phyloP scores from a whole-genome alignment of 768 basidiomycete species.

The Cytidiella melzeri region DNA sequence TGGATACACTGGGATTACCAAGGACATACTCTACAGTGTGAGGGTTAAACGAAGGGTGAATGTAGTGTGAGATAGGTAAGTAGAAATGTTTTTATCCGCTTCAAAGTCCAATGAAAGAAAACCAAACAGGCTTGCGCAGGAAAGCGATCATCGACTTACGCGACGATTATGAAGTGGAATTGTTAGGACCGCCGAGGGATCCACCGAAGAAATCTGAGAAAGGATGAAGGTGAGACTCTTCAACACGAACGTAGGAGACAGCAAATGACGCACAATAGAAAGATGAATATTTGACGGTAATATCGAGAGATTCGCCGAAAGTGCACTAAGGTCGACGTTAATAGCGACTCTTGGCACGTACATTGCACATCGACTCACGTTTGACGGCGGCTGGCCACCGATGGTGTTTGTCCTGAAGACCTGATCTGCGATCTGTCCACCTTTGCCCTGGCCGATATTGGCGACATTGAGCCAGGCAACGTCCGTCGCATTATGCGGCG shows the following conservation, averaged over 20 bases:
- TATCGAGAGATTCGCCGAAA: slow-evolving; percentile 17
- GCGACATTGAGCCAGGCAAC: slow-evolving; percentile 33
- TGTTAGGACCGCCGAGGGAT: neutral
- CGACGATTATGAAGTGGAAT: too few relatives aligned
- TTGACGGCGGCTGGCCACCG: slow-evolving; percentile 29
- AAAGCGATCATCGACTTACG: too few relatives aligned
- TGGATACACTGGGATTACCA: too few relatives aligned
- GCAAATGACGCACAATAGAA: slow-evolving; percentile 15
- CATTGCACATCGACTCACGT: slow-evolving; percentile 15
- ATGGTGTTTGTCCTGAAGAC: slow-evolving; percentile 25
- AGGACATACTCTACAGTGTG: too few relatives aligned
- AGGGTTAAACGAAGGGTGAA: too few relatives aligned
- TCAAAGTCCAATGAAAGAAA: too few relatives aligned
- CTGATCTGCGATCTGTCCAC: slow-evolving; percentile 18
- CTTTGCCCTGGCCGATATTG: slow-evolving; percentile 18
- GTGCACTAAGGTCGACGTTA: slow-evolving; percentile 13
- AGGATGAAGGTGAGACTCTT: neutral
- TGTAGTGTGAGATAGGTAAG: too few relatives aligned
- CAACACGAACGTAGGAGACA: neutral
- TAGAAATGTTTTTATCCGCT: too few relatives aligned
- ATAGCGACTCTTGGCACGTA: neutral
- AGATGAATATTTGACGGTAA: slow-evolving; percentile 22
- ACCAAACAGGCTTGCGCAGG: too few relatives aligned
- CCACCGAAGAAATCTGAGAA: slow-evolving; percentile 10
- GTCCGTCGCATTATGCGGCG: slow-evolving; percentile 23